phyloP scores from a whole-genome alignment of 768 basidiomycete species.

The Xanthoconium stramineum region DNA sequence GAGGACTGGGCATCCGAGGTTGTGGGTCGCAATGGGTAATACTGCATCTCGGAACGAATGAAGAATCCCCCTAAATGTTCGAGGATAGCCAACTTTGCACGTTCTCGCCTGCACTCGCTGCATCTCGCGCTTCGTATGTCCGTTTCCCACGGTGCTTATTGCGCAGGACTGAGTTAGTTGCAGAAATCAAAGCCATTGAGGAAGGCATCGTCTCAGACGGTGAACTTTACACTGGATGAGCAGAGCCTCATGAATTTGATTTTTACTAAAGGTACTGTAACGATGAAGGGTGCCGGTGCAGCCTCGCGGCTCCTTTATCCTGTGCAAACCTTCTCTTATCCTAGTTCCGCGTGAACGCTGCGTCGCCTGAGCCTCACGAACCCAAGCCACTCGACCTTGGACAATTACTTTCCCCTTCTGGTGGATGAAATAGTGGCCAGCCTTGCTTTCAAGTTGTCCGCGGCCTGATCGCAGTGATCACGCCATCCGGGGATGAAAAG shows the following conservation, averaged over 20 bases:
- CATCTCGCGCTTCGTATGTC: constrained; percentile 30
- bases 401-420: too few relatives aligned
- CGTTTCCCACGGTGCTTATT: not conserved
- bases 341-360: too few relatives aligned
- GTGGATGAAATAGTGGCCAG: too few relatives aligned
- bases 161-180: constrained; percentile 1
- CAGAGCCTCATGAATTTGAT: not conserved
- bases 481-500: not conserved
- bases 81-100: constrained; percentile 17
- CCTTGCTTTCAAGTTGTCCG: not conserved
- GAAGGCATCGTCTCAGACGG: constrained; percentile 20
- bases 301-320: not conserved
- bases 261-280: not conserved
- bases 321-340: not conserved
- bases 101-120: constrained; percentile 28
- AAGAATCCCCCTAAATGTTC: not conserved
- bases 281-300: too few relatives aligned
- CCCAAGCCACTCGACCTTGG: too few relatives aligned
- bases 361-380: too few relatives aligned
- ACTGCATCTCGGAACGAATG: not conserved
- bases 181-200: constrained; percentile 32
- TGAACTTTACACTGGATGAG: constrained; percentile 8
- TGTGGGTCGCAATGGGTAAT: constrained; percentile 29
- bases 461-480: not conserved
- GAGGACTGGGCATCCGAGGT: constrained; percentile 34